Percentiles rank a stretch among this genome's conserved stretches.
phyloP scores from a whole-genome alignment of 352 stramenopile species.

The Blastocystis sp. region DNA sequence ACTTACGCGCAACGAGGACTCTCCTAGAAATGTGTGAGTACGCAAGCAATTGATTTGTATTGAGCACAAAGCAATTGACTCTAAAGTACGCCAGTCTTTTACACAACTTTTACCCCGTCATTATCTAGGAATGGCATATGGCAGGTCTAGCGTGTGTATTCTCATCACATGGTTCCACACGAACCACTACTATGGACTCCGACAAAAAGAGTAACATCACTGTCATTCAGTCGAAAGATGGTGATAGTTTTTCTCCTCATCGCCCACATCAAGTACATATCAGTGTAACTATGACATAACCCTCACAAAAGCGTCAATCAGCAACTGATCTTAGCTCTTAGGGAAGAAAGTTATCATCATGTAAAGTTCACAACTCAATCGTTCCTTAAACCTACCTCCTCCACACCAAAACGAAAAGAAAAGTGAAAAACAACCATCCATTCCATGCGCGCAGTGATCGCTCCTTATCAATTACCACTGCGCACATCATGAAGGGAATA shows the following conservation, averaged over 20 bases:
- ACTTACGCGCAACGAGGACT: neutral
- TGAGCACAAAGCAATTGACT: constrained; percentile 66
- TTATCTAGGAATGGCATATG: constrained; percentile 50
- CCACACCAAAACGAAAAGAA: constrained; percentile 32
- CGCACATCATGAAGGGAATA: no score
- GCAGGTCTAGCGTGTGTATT: constrained; percentile 69
- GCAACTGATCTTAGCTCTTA: constrained; percentile 49
- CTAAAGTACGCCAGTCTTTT: constrained; percentile 67
- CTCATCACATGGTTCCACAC: neutral
- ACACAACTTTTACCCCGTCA: constrained; percentile 71
- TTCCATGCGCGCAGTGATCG: constrained; percentile 26
- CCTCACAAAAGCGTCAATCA: constrained; percentile 64
- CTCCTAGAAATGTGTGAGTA: constrained; percentile 58
- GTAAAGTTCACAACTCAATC: neutral
- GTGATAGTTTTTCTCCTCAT: constrained; percentile 56
- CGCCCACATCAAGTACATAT: constrained; percentile 16
- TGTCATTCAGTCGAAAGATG: constrained; percentile 67
- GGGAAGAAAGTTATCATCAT: constrained; percentile 72
- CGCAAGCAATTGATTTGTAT: constrained; percentile 69
- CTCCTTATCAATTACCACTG: constrained; percentile 38
- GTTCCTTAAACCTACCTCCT: constrained; percentile 26
- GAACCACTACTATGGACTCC: no score
- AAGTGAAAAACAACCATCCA: constrained; percentile 19
- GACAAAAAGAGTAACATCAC: constrained; percentile 62
- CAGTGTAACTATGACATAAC: constrained; percentile 73